phyloP scores from a whole-genome alignment of 2,329 filamentous ascomycete genomes.

The Fusarium sambucinum region DNA sequence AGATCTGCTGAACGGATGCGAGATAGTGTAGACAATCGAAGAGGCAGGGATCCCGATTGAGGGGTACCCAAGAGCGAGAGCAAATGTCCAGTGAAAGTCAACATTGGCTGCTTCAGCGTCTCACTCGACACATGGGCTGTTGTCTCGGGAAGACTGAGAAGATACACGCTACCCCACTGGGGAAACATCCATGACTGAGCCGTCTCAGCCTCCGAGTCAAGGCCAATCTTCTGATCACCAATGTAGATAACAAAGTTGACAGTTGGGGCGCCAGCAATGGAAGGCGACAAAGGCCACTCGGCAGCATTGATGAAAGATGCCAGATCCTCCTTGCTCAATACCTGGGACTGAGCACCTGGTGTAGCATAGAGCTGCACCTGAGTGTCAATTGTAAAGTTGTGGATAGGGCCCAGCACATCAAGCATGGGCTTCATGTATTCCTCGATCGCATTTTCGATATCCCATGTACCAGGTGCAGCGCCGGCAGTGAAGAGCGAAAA shows the following conservation, averaged over 20 bases:
- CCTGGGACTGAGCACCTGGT: conserved; percentile 70
- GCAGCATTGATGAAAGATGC: conserved; percentile 97
- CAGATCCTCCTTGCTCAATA: conserved; percentile 85
- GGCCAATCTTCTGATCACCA: conserved; percentile 77
- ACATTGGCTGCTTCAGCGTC: conserved; percentile 80
- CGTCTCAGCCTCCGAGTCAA: conserved; percentile 59
- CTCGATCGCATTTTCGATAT: conserved; percentile 83
- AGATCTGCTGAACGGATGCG: conserved; percentile 89
- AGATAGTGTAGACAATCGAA: conserved; percentile 85
- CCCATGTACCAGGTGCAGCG: conserved; percentile 85
- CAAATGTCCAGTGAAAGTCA: conserved; percentile 91
- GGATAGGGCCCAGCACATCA: conserved; percentile 81
- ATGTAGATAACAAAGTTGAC: conserved; percentile 97
- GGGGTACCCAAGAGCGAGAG: conserved; percentile 89
- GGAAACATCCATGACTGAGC: conserved; percentile 88
- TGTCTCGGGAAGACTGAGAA: conserved; percentile 63
- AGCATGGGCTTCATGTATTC: conserved; percentile 87
- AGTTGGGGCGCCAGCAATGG: conserved; percentile 91
- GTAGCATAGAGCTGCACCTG: conserved; percentile 95
- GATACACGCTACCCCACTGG: conserved; percentile 86
- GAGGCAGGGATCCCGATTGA: conserved; percentile 82
- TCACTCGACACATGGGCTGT: conserved; percentile 69
- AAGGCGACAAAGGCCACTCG: conserved; percentile 95
- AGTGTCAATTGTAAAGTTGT: conserved; percentile 95
- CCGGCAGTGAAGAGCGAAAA: conserved; percentile 93